Percentiles rank a stretch among this genome's conserved stretches.
phyloP scores from a whole-genome alignment of 2,329 filamentous ascomycete genomes.

The Zymoseptoria brevis region DNA sequence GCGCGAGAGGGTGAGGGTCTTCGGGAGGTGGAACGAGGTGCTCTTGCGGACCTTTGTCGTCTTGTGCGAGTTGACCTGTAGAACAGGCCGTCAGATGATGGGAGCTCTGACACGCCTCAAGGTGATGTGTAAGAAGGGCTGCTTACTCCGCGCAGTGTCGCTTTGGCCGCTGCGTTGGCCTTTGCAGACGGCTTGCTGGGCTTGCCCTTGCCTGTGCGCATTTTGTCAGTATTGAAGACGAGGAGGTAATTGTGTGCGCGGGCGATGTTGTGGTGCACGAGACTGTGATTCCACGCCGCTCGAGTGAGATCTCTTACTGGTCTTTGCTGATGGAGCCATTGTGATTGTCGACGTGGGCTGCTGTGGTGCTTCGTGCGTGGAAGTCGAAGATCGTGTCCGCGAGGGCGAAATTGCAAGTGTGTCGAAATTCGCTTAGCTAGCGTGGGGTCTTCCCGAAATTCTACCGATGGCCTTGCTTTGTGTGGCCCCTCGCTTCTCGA shows the following conservation, averaged over 20 bases:
- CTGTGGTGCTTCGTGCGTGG: not conserved
- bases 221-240: conserved; percentile 24
- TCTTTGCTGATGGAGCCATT: conserved; percentile 27
- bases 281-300: not conserved
- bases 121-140: conserved; percentile 26
- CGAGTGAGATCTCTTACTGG: not conserved
- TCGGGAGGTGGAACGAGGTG: conserved; percentile 95
- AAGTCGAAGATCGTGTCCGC: not conserved
- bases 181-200: conserved; percentile 59
- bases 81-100: conserved; percentile 46
- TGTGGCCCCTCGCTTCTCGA: too few relatives aligned
- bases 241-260: not conserved
- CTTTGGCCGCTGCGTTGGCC: conserved; percentile 90
- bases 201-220: conserved; percentile 29
- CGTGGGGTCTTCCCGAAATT: too few relatives aligned
- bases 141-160: conserved; percentile 91
- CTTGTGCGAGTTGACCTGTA: conserved; percentile 69
- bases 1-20: conserved; percentile 88
- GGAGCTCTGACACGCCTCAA: conserved; percentile 43
- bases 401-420: not conserved
- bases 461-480: too few relatives aligned
- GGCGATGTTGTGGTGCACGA: not conserved
- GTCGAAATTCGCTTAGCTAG: too few relatives aligned
- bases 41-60: conserved; percentile 84
- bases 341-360: conserved; percentile 8